These are phyloP conservation scores for Glebionis coronaria DNA, from an alignment of 129 eudicot genomes.

Conservation along the genomic window DNA sequence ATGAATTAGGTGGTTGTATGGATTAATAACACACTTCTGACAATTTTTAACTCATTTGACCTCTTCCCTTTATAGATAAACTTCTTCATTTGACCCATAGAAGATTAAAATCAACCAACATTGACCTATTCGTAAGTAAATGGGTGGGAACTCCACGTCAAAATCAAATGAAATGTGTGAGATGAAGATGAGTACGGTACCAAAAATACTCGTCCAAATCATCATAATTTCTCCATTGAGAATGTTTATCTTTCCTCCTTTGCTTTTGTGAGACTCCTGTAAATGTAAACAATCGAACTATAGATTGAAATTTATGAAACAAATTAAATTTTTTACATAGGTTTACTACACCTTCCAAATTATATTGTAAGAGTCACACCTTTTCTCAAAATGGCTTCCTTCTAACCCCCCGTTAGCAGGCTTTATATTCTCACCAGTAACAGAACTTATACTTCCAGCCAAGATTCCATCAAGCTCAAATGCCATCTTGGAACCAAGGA, in stretches of 20 bases:
- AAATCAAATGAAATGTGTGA: background rate
- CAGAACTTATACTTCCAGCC: slow-evolving; percentile 79
- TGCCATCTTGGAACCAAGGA: slow-evolving; percentile 61
- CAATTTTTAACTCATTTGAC: too few relatives aligned
- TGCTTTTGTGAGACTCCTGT: slow-evolving; percentile 77
- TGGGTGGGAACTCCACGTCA: background rate
- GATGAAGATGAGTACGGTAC: slow-evolving; percentile 27
- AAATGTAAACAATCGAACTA: slow-evolving; percentile 13
- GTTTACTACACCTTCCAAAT: slow-evolving; percentile 56
- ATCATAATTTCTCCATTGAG: slow-evolving; percentile 92
- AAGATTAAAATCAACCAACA: too few relatives aligned
- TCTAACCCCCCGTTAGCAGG: slow-evolving; percentile 94
- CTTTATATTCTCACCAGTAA: slow-evolving; percentile 73
- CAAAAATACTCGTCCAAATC: slow-evolving; percentile 93
- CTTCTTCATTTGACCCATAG: too few relatives aligned
- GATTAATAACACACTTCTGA: too few relatives aligned
- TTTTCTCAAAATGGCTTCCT: slow-evolving; percentile 79
- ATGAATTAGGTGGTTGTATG: too few relatives aligned
- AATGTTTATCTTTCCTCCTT: slow-evolving; percentile 65
- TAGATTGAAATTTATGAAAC: slow-evolving; percentile 1
- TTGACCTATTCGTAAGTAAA: background rate
- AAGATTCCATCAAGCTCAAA: slow-evolving; percentile 87
- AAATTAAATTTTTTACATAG: background rate
- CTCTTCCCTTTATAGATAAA: too few relatives aligned
- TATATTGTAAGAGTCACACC: slow-evolving; percentile 80